phyloP scores from a whole-genome alignment of 2,329 filamentous ascomycete genomes.

The Hypoxylon sp. region DNA sequence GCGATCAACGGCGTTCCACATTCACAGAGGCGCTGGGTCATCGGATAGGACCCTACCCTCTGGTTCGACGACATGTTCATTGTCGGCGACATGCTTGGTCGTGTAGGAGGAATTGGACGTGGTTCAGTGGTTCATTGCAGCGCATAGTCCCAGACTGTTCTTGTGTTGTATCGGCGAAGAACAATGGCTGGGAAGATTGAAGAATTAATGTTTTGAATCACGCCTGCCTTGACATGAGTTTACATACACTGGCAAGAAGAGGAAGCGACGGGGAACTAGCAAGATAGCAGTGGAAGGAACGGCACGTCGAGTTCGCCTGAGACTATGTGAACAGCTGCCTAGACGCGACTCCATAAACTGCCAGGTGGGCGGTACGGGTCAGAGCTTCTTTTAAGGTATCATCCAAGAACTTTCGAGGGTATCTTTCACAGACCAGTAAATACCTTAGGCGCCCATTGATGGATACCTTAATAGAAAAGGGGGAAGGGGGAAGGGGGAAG shows the following conservation, averaged over 20 bases:
- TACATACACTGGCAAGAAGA: background rate
- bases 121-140: background rate
- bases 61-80: background rate
- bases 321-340: background rate
- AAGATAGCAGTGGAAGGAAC: background rate
- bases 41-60: background rate
- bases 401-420: background rate
- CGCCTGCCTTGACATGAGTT: background rate
- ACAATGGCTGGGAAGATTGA: background rate
- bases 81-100: background rate
- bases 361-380: background rate
- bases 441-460: background rate
- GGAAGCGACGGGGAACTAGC: background rate
- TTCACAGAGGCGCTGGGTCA: background rate
- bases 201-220: background rate
- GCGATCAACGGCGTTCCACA: background rate
- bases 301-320: background rate
- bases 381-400: background rate
- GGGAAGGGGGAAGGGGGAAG: background rate
- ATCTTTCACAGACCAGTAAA: background rate
- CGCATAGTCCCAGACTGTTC: background rate
- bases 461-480: background rate
- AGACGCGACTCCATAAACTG: background rate
- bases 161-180: background rate
- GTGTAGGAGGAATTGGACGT: background rate